Evolutionary conservation across 139 green algal genomes (phyloP).

Genomic region (Dunaliella primolecta): DNA sequence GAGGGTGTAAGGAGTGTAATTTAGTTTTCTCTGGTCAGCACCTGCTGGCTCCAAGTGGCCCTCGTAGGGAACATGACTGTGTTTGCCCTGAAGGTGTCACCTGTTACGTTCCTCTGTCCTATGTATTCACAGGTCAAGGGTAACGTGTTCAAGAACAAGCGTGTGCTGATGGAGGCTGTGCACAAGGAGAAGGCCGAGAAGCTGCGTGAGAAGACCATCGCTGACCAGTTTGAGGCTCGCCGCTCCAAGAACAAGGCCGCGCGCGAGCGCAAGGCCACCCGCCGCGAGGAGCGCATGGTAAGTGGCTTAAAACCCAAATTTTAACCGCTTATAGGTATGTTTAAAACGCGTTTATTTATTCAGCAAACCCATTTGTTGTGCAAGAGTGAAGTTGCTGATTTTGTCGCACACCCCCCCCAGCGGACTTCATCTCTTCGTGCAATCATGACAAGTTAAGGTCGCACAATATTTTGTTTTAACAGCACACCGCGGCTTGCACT

Average conservation of each 20-base stretch:
- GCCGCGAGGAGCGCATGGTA: conserved; percentile 91
- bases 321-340: not conserved
- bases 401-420: not conserved
- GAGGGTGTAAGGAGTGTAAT: too few relatives aligned
- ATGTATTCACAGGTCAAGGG: conserved; percentile 92
- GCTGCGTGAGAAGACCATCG: conserved; percentile 95
- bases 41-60: too few relatives aligned
- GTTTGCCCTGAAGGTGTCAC: too few relatives aligned
- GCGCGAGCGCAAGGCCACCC: conserved; percentile 88
- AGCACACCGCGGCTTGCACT: not conserved
- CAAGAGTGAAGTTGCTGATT: not conserved
- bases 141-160: conserved; percentile 99
- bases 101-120: too few relatives aligned
- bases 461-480: not conserved
- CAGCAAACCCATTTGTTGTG: not conserved
- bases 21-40: too few relatives aligned
- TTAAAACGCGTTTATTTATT: not conserved
- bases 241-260: conserved; percentile 94
- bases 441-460: not conserved
- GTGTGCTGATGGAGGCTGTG: conserved; percentile 99
- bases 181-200: conserved; percentile 99
- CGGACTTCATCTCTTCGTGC: not conserved
- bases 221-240: conserved; percentile 97
- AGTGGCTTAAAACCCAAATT: conserved; percentile 5
- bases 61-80: too few relatives aligned